These are phyloP conservation scores for Croton setiger DNA, from an alignment of 441 rosid species.

Conservation along the genomic window DNA sequence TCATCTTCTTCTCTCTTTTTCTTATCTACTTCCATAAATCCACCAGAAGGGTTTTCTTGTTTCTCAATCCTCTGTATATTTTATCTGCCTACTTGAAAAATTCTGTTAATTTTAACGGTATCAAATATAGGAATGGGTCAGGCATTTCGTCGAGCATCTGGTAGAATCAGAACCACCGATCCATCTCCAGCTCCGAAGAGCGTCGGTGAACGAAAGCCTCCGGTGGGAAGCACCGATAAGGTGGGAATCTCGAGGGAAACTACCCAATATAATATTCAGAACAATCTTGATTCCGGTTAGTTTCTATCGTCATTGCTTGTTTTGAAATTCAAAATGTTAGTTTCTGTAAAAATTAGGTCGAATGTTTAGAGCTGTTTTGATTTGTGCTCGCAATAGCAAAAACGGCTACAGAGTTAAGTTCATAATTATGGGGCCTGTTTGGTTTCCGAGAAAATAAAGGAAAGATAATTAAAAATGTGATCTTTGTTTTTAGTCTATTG, in stretches of 20 bases:
- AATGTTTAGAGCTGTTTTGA: no score
- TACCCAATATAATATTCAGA: slow-evolving; percentile 9
- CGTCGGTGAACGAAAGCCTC: slow-evolving; percentile 9
- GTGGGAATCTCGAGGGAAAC: slow-evolving; percentile 18
- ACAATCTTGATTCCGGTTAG: slow-evolving; percentile 24
- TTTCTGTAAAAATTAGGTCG: no score
- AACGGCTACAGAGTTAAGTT: not conserved
- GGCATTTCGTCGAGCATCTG: slow-evolving; percentile 40
- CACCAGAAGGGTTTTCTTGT: not conserved
- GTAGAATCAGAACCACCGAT: slow-evolving; percentile 23
- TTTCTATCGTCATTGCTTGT: not conserved
- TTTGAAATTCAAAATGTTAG: not conserved
- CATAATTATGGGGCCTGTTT: not conserved
- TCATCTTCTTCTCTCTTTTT: not conserved
- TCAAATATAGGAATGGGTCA: slow-evolving; percentile 20
- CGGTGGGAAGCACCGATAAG: slow-evolving; percentile 11
- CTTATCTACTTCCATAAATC: not conserved
- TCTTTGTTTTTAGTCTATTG: not conserved
- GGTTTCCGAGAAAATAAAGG: not conserved
- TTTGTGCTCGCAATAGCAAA: not conserved
- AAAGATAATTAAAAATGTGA: not conserved
- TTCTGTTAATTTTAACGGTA: not conserved
- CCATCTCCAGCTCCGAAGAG: slow-evolving; percentile 21
- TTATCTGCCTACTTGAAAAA: not conserved
- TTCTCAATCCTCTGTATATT: not conserved